Evolutionary conservation across 495 filamentous ascomycete species (phyloP).

Genomic region (Trichoderma asperelloides): DNA sequence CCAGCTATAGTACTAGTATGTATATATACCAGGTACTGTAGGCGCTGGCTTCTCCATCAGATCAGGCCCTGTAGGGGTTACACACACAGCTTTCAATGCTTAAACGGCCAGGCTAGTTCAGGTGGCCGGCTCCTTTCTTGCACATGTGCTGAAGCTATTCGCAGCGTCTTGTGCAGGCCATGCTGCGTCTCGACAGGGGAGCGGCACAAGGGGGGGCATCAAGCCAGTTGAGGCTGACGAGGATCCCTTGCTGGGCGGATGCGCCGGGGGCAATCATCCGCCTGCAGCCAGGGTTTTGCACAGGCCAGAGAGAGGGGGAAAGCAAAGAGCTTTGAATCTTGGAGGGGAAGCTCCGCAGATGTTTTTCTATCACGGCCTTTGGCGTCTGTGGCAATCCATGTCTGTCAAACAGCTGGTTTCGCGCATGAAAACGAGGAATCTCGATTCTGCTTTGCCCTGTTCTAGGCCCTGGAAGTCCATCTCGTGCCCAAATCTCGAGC

Average conservation of each 20-base stretch:
- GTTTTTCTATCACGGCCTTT: background rate
- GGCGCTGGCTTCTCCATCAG: no score
- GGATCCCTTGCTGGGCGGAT: background rate
- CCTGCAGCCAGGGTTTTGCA: background rate
- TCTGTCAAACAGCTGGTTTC: background rate
- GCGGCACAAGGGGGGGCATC: background rate
- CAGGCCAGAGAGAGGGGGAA: background rate
- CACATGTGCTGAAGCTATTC: background rate
- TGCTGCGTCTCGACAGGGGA: background rate
- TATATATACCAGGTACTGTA: no score
- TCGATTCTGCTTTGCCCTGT: background rate
- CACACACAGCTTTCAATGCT: no score
- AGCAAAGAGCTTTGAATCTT: background rate
- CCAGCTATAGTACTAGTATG: no score
- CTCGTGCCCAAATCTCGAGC: background rate
- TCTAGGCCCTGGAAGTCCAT: no score
- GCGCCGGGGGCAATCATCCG: constrained; percentile 1
- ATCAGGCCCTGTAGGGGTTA: no score
- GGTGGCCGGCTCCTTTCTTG: background rate
- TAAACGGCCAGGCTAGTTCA: background rate
- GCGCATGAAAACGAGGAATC: background rate
- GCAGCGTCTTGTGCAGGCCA: background rate
- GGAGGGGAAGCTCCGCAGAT: background rate
- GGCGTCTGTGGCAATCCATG: background rate
- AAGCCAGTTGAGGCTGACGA: background rate